These are phyloP conservation scores for Wickerhamomyces bovis DNA, from an alignment of 805 yeast species.

Conservation along the genomic window DNA sequence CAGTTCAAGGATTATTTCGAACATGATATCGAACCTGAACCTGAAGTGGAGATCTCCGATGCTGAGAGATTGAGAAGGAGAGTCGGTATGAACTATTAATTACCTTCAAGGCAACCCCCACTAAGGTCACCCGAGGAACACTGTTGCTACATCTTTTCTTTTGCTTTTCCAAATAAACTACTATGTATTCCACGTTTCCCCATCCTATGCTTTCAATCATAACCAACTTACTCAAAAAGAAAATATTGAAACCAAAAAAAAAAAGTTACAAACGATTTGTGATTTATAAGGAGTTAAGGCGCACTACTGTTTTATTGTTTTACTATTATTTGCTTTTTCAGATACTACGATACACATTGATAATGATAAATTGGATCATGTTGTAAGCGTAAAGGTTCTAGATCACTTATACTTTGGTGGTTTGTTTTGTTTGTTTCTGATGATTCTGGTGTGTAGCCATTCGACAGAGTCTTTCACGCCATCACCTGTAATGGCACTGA, in stretches of 20 bases:
- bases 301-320: not conserved
- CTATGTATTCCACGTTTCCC: not conserved
- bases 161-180: no score
- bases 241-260: no score
- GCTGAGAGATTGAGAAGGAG: slow-evolving; percentile 9
- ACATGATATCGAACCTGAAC: slow-evolving; percentile 12
- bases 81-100: slow-evolving; percentile 23
- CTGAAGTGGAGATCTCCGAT: slow-evolving; percentile 3
- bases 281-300: not conserved
- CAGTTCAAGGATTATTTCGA: slow-evolving; percentile 15
- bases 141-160: no score
- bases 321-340: not conserved
- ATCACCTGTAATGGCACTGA: slow-evolving; percentile 71
- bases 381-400: no score
- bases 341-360: not conserved
- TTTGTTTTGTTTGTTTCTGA: slow-evolving; percentile 34
- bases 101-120: no score
- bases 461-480: slow-evolving; percentile 86
- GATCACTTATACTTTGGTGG: slow-evolving; percentile 27
- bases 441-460: slow-evolving; percentile 74
- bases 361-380: no score
- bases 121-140: no score
- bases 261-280: not conserved
- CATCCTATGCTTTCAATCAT: no score
- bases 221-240: not conserved